These are phyloP conservation scores for Paramarasmius palmivorus DNA, from an alignment of 1,284 basidiomycete species.

Conservation along the genomic window DNA sequence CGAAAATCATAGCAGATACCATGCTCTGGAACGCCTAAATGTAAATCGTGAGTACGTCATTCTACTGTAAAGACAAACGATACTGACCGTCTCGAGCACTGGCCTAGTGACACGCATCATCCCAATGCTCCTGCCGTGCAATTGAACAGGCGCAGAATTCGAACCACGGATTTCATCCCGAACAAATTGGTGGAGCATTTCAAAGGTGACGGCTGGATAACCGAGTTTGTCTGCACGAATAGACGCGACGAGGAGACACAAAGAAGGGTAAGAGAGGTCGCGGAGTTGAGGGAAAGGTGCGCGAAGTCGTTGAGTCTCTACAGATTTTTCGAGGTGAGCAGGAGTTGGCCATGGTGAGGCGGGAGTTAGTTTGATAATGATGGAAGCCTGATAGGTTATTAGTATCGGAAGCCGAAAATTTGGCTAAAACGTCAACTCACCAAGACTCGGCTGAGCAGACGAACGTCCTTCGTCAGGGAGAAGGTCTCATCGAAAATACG, in stretches of 20 bases:
- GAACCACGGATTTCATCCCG: conserved; percentile 67
- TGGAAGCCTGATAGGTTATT: conserved; percentile 41
- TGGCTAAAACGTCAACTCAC: conserved; percentile 43
- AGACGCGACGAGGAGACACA: conserved; percentile 75
- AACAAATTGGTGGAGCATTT: conserved; percentile 74
- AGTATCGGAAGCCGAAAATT: conserved; percentile 13
- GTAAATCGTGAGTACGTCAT: conserved; percentile 9
- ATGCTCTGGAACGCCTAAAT: conserved; percentile 71
- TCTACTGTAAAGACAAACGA: not conserved
- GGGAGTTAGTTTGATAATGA: conserved; percentile 47
- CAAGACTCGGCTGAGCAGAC: conserved; percentile 64
- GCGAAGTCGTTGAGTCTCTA: conserved; percentile 54
- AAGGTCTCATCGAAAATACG: conserved; percentile 58
- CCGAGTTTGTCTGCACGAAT: conserved; percentile 65
- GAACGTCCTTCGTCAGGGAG: conserved; percentile 67
- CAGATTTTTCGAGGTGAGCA: conserved; percentile 38
- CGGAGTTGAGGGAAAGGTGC: conserved; percentile 48
- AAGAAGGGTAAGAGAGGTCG: conserved; percentile 70
- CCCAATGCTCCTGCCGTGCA: conserved; percentile 72
- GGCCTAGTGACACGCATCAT: conserved; percentile 67
- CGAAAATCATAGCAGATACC: conserved; percentile 51
- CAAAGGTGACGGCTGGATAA: conserved; percentile 73
- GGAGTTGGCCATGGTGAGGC: conserved; percentile 53
- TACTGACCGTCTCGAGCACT: conserved; percentile 61
- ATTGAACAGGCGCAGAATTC: conserved; percentile 68